phyloP scores from a whole-genome alignment of 2,329 filamentous ascomycete species.

The Hymenoscyphus repandus region DNA sequence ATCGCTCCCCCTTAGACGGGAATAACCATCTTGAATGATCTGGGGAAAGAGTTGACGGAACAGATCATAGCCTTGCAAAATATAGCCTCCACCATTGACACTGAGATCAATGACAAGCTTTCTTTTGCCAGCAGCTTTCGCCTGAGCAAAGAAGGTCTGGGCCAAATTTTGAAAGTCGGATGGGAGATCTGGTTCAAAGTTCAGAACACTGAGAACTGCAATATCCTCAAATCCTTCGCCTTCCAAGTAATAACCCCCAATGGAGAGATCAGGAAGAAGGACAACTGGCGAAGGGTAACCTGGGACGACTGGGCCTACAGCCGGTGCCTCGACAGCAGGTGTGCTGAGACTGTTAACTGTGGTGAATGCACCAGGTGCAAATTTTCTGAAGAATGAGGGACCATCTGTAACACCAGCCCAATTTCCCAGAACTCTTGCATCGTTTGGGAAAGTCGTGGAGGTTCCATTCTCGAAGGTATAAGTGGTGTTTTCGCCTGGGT shows the following conservation, averaged over 20 bases:
- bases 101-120: constrained; percentile 61
- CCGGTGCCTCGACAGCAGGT: constrained; percentile 4
- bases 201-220: constrained; percentile 27
- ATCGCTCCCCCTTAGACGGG: constrained; percentile 24
- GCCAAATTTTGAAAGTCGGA: constrained; percentile 27
- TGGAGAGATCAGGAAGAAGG: constrained; percentile 21
- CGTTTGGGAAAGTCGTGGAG: constrained; percentile 29
- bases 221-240: constrained; percentile 27
- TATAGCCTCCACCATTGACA: constrained; percentile 52
- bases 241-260: constrained; percentile 29
- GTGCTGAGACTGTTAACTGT: neutral
- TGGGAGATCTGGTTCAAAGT: constrained; percentile 21
- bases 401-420: constrained; percentile 30
- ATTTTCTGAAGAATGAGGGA: constrained; percentile 24
- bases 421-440: constrained; percentile 33
- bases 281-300: constrained; percentile 27
- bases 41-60: constrained; percentile 36
- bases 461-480: constrained; percentile 38
- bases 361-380: constrained; percentile 14
- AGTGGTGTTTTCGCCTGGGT: constrained; percentile 36
- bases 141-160: constrained; percentile 39
- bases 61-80: constrained; percentile 37
- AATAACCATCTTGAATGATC: constrained; percentile 24
- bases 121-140: constrained; percentile 43
- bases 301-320: constrained; percentile 8